Base-by-base conservation (phyloP, 2,329 filamentous ascomycete species). In the Colletotrichum lindemuthianum region DNA sequence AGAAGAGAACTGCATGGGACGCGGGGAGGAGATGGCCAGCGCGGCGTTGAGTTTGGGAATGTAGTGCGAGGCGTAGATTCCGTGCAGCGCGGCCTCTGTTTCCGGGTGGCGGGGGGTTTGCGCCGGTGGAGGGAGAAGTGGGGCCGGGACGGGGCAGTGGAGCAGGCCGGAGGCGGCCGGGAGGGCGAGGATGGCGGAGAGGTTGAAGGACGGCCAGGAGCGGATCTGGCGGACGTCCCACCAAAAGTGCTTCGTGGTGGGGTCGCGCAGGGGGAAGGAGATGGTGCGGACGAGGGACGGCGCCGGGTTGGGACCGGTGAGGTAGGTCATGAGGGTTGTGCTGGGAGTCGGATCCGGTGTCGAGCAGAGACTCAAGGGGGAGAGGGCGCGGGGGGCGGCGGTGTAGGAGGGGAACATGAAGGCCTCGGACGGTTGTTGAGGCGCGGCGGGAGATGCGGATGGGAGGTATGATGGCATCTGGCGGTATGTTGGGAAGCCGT, bases 211-310 rank as follows among this genome's bases (percentile, higher is more conserved):
- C 55, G 86, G 86, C 95, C 95, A 97, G 67, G 88, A 86, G 67
- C 92, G 88, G 69, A 97, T 83, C 75, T 96, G 95, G 70, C 95
- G 91, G 63, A 97, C 86, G 73, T 98, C 95, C 92, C 93, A 97
- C 95, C 95, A 98, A 77, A 95, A 97, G 80, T 97, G 89, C 76
- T 90, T 92, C 71, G 86, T 90, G 77, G 84, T 86, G 72, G 84
- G 89, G 75, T 88, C 91, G 68, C 83, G 87, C 72, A 83, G 82
- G 68, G 79, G 88, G 74, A 90, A 89, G 65, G 90, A 92, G 69
- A 95, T 87, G 69, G 90, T 91, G 72, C 90, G 90, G 41, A 97
- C 92, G 39, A 97, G 83, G 44, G 90, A 90, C 15, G 94, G 91
- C 24, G 92, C 90, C 16, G 94, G 93, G 73, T 96, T 97, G 65